Percentiles rank a stretch among this genome's conserved stretches.
Evolutionary conservation across 257 asterid genomes (phyloP).

Genomic region (Primulina tabacum): DNA sequence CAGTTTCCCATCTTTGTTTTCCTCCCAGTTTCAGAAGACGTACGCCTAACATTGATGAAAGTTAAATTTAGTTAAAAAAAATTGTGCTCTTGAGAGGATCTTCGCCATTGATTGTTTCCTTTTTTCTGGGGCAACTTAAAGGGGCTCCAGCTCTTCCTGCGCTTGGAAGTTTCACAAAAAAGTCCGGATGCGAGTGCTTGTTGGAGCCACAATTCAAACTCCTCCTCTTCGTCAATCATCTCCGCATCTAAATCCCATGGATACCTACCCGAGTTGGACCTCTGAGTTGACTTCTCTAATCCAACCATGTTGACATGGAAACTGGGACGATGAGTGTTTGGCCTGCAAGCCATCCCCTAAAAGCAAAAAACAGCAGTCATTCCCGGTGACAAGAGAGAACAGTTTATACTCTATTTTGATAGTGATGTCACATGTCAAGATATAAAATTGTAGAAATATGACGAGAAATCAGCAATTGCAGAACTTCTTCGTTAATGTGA

Average conservation of each 20-base stretch:
- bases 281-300: constrained; percentile 66
- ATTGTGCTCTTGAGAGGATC: constrained; percentile 56
- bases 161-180: constrained; percentile 81
- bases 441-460: background rate
- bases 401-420: background rate
- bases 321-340: constrained; percentile 95
- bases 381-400: background rate
- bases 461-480: background rate
- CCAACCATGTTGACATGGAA: constrained; percentile 99
- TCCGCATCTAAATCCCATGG: constrained; percentile 97
- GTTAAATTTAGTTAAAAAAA: constrained; percentile 17
- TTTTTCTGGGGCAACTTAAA: constrained; percentile 86
- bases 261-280: constrained; percentile 76
- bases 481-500: background rate
- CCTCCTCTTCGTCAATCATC: constrained; percentile 94
- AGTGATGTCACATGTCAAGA: background rate
- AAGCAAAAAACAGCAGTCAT: background rate
- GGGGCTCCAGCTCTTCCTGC: constrained; percentile 98
- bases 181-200: constrained; percentile 96
- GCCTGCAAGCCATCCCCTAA: constrained; percentile 94
- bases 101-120: constrained; percentile 78
- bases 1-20: background rate
- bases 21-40: constrained; percentile 5
- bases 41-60: constrained; percentile 5
- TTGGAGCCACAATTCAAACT: constrained; percentile 93